These are phyloP conservation scores for Aspergillus caelatus DNA, from an alignment of 2,329 filamentous ascomycete species.

Conservation along the genomic window DNA sequence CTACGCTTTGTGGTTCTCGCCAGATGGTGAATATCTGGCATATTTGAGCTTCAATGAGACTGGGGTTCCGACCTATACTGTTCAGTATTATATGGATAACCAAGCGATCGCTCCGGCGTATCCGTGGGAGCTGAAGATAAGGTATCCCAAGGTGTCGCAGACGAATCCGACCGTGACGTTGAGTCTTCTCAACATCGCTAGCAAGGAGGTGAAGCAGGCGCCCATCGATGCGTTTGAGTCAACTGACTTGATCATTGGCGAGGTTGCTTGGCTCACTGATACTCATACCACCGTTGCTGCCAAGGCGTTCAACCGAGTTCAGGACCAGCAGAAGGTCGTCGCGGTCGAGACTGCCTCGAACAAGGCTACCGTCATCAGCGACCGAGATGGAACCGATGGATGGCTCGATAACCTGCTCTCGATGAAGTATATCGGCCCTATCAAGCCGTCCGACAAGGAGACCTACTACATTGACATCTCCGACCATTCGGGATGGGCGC, in stretches of 20 bases:
- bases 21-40: conserved; percentile 79
- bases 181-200: conserved; percentile 59
- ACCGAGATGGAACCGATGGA: conserved; percentile 61
- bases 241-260: conserved; percentile 67
- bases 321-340: conserved; percentile 66
- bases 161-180: conserved; percentile 68
- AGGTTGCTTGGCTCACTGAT: conserved; percentile 69
- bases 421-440: conserved; percentile 48
- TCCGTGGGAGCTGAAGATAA: conserved; percentile 63
- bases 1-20: conserved; percentile 88
- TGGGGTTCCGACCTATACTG: conserved; percentile 66
- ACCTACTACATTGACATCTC: conserved; percentile 68
- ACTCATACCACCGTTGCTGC: conserved; percentile 64
- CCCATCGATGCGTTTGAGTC: conserved; percentile 60
- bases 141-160: conserved; percentile 70
- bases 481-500: conserved; percentile 66
- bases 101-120: conserved; percentile 62
- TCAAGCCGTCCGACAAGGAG: conserved; percentile 34
- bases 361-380: conserved; percentile 53
- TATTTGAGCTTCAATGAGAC: conserved; percentile 85
- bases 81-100: conserved; percentile 68
- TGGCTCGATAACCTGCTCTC: conserved; percentile 61
- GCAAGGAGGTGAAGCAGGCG: conserved; percentile 50
- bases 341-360: conserved; percentile 57
- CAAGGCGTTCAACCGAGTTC: conserved; percentile 69